Base-by-base conservation (phyloP, 495 filamentous ascomycete genomes). In the Clohesyomyces aquaticus region DNA sequence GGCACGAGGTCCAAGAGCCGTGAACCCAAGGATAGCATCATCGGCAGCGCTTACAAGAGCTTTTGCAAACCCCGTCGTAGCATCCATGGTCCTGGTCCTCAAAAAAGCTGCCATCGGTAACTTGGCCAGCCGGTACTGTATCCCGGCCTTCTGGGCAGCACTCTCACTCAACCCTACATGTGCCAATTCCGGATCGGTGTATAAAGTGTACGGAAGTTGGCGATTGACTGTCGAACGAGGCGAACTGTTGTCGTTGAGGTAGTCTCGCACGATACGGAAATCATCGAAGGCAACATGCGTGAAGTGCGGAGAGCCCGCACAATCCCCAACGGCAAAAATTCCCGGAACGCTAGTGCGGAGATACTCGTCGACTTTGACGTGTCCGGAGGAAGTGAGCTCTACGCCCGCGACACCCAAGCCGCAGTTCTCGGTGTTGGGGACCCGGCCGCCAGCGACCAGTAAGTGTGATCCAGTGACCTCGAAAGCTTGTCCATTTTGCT, bases 351-450 rank as follows among this genome's bases (percentile, higher is more conserved):
- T 54, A 2, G 59, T 53, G 10, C 42, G 51, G 16, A 41, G 45
- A 18, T 54, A 68, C 28, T 68, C 65, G 29, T 64, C 43, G 2
- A 64, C 60, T 22, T 53, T 48, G 10, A 68, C 60, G 32, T 57
- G 45, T 3, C 60, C 60, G 9, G 43, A 38, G 6, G 43, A 3
- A 19, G 49, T 54, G 6, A 68, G 35, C 21, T 63, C 27, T 11
- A 68, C 50, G 32, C 65, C 65, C 22, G 41, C 46, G 21, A 9
- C 28, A n/a, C 64, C 53, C 4, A 64, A 42, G 3, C 65, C 60
- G 4, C 38, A 35, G 26, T 58, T 28, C 4, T 68, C 50, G 3
- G 49, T 68, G 38, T 68, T 68, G 8, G 60, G 65, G 6, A 53
- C 21, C 3, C 51, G 35, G 19, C 60, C 65, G 38, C 43, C 43